Base-by-base conservation (phyloP, 208 protist genomes). In the Trypanosoma conorhini region DNA sequence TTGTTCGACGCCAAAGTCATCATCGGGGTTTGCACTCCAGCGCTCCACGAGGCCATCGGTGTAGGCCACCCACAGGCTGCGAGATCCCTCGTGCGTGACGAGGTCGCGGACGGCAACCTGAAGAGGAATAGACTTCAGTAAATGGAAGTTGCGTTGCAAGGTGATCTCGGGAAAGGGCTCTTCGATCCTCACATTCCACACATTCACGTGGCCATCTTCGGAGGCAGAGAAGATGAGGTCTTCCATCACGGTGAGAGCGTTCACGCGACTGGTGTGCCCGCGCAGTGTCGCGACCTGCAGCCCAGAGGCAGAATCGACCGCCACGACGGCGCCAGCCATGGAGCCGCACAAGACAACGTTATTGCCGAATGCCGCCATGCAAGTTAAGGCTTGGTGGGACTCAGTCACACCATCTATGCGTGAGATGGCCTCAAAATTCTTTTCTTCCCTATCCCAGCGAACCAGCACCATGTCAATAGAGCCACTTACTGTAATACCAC, bases 1-100 rank as follows among this genome's bases (percentile, higher is more conserved):
- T 58, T 94, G 86, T 67, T 96, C 88, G 8, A 94, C 83, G 44
- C 85, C 88, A 72, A 92, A 96, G 70, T 92, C 87, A 81, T 96
- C 91, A 60, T 93, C 85, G 0, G 80, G 65, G 75, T 91, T 86
- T 40, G 88, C 87, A 50, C 87, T 93, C 89, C 91, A 96, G 22
- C 88, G 79, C 70, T 96, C 88, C 52, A 96, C 61, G 5, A 94
- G 61, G 5, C 91, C 91, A 55, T 93, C 85, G 2, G 68, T 68
- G 70, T 92, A 96, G 38, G 83, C 85, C 10, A 94, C 86, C 83
- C 85, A 96, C 8, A 96, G 26, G 62, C 87, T 93, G n/a, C 67
- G 62, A 0, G 87, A 89, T 46, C 68, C 60, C 28, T 61, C 52
- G 66, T 93, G 83, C 17, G 79, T 50, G n/a, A 91, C 73, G 15